Conservation (phyloP, 2,329 filamentous ascomycete species). For the Orbilia ellipsospora region DNA sequence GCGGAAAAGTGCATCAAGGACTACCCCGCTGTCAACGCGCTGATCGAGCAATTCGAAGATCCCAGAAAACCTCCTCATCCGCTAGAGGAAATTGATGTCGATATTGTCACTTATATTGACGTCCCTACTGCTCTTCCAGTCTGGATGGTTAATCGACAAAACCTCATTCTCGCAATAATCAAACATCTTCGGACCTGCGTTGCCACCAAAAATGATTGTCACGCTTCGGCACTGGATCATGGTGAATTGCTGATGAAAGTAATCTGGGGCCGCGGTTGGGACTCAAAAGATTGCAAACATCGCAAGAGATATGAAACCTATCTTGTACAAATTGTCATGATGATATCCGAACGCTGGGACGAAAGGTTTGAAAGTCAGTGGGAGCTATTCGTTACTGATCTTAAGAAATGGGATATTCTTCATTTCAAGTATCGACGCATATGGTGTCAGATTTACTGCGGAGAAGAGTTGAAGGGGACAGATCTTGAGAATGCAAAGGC, state of each 20-base stretch:
- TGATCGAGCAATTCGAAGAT: slow-evolving; percentile 4
- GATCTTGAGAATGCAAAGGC: background rate
- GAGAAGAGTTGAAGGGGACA: background rate
- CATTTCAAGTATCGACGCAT: background rate
- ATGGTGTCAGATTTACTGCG: background rate
- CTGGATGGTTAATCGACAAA: slow-evolving; percentile 33
- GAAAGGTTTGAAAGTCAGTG: background rate
- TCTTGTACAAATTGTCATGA: background rate
- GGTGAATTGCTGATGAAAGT: slow-evolving; percentile 19
- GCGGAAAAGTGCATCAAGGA: slow-evolving; percentile 31
- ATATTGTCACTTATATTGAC: background rate
- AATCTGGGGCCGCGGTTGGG: slow-evolving; percentile 25
- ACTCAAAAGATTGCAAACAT: background rate
- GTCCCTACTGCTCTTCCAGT: slow-evolving; percentile 4
- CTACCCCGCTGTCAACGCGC: background rate
- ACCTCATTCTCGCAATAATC: slow-evolving; percentile 3
- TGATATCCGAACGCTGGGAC: background rate
- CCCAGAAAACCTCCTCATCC: slow-evolving; percentile 1
- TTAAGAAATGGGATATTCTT: slow-evolving; percentile 7
- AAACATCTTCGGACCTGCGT: slow-evolving; percentile 21
- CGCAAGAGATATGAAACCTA: background rate
- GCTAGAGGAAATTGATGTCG: slow-evolving; percentile 30
- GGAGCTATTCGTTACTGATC: background rate
- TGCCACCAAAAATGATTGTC: slow-evolving; percentile 2
- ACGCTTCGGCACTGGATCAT: slow-evolving; percentile 26